Base-by-base conservation (phyloP, 2,329 filamentous ascomycete species). In the Aureobasidium sp. region DNA sequence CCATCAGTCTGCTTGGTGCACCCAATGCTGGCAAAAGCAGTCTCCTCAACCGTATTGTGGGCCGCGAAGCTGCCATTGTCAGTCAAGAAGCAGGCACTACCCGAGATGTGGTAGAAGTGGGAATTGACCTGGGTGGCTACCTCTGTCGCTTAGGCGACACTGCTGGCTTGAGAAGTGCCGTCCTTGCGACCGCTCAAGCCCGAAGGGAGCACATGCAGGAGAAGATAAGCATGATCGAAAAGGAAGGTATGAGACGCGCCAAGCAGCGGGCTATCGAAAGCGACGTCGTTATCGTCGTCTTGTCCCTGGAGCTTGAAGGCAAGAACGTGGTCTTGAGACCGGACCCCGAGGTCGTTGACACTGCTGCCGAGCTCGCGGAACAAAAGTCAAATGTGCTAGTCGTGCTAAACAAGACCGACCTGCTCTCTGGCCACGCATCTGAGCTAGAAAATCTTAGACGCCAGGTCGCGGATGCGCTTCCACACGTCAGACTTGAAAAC, bases 11-110 rank as follows among this genome's bases (percentile, higher is more conserved):
- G 3, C 78, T 99, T 0, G 94, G 94, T 0, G 90, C 92, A 7
- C 94, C 94, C 0, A 99, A 99, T 69, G 91, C 87, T 0, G 94
- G 94, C 15, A 99, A 99, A 73, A 96, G 92, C 71, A 96, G 91
- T 15, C 74, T 99, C 62, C 84, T 99, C 74, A 99, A 99, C 70
- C 79, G 86, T 23, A 82, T 99, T 54, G 90, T 96, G 3, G 93
- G 94, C 0, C 81, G 92, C 57, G 93, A 97, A 71, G 94, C 94
- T 2, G 95, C 92, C 3, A 99, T 99, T 67, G 94, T 99, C 8
- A 96, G 91, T 46, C 81, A 85, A 0, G 92, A 97, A 75, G 91
- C 91, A 40, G 94, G 94, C 0, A 99, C 94, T 0, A 99, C 94
- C 7, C 79, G 94, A 62, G 94, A 99, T 75, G 86, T 99, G 57